Evolutionary conservation across 139 green algal genomes (phyloP).

Genomic region (Picochlorum sp.): DNA sequence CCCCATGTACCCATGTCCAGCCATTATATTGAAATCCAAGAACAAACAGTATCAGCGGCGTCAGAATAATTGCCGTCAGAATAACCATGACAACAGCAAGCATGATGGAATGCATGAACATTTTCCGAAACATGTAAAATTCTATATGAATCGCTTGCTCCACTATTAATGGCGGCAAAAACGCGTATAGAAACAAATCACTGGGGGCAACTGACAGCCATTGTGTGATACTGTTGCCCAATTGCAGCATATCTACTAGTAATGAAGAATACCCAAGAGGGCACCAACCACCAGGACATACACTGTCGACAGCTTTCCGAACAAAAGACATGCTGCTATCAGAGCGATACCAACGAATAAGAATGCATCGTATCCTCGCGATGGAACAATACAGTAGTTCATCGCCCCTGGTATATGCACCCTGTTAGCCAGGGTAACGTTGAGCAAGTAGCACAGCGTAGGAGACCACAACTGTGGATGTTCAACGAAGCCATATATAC

Average conservation of each 20-base stretch:
- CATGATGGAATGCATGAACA: slow-evolving; percentile 44
- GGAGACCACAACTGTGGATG: slow-evolving; percentile 19
- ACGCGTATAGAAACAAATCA: slow-evolving; percentile 80
- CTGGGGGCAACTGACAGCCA: slow-evolving; percentile 52
- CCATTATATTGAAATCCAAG: slow-evolving; percentile 43
- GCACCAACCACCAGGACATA: slow-evolving; percentile 41
- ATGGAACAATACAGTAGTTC: slow-evolving; percentile 26
- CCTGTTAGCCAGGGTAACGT: slow-evolving; percentile 20
- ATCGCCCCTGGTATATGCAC: slow-evolving; percentile 13
- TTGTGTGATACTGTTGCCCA: slow-evolving; percentile 63
- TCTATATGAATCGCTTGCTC: slow-evolving; percentile 60
- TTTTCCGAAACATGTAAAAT: slow-evolving; percentile 72
- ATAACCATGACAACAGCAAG: slow-evolving; percentile 65
- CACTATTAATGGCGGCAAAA: slow-evolving; percentile 62
- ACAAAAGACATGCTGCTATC: slow-evolving; percentile 21
- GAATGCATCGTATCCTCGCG: slow-evolving; percentile 26
- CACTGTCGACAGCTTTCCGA: slow-evolving; percentile 38
- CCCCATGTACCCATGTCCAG: slow-evolving; percentile 61
- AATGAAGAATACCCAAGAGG: slow-evolving; percentile 41
- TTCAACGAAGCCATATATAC: slow-evolving; percentile 15
- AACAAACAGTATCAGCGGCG: slow-evolving; percentile 70
- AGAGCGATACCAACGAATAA: slow-evolving; percentile 38
- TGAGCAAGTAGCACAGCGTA: slow-evolving; percentile 22
- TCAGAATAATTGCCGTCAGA: slow-evolving; percentile 43
- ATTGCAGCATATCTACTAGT: slow-evolving; percentile 48